A percentile compares a stretch with the other conserved stretches of the same genome.
Evolutionary conservation across 1,284 basidiomycete species (phyloP).

Genomic region (Entoloma clypeatum): DNA sequence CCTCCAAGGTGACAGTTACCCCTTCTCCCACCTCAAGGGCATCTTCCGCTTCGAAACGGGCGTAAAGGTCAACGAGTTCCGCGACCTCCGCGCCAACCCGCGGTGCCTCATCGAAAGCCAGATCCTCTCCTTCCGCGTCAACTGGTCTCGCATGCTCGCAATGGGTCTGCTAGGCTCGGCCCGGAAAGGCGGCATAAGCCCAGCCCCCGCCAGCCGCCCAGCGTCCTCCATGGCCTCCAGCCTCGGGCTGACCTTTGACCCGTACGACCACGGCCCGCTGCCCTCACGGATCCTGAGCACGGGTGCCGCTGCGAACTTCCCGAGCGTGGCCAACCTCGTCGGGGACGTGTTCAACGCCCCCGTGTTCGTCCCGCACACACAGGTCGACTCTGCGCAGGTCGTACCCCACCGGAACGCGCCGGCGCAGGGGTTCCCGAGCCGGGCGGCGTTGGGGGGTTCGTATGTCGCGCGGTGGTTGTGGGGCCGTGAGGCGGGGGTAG

Average conservation of each 20-base stretch:
- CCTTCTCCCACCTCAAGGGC: slow-evolving; percentile 75
- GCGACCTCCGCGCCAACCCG: slow-evolving; percentile 80
- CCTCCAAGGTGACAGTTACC: slow-evolving; percentile 70
- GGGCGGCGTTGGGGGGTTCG: slow-evolving; percentile 67
- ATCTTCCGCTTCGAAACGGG: slow-evolving; percentile 83
- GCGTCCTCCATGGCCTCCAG: slow-evolving; percentile 38
- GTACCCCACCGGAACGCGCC: slow-evolving; percentile 72
- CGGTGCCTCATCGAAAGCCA: slow-evolving; percentile 78
- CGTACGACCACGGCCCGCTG: slow-evolving; percentile 62
- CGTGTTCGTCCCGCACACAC: slow-evolving; percentile 65
- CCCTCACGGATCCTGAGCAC: slow-evolving; percentile 62
- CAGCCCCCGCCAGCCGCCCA: slow-evolving; percentile 24
- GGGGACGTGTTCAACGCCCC: slow-evolving; percentile 78
- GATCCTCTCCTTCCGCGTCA: slow-evolving; percentile 70
- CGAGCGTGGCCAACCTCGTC: slow-evolving; percentile 71
- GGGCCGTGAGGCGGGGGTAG: slow-evolving; percentile 56
- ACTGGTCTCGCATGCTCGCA: slow-evolving; percentile 68
- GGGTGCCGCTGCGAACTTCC: slow-evolving; percentile 79
- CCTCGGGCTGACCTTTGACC: slow-evolving; percentile 68
- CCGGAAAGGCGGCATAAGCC: slow-evolving; percentile 33
- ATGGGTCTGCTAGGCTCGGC: slow-evolving; percentile 50
- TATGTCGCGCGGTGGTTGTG: slow-evolving; percentile 80
- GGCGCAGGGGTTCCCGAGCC: slow-evolving; percentile 58
- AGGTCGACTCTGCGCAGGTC: slow-evolving; percentile 69
- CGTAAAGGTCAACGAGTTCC: slow-evolving; percentile 79